Evolutionary conservation across 257 asterid species (phyloP), one percentile per base, ranked within the genome.

Genomic region (Catharanthus roseus): DNA sequence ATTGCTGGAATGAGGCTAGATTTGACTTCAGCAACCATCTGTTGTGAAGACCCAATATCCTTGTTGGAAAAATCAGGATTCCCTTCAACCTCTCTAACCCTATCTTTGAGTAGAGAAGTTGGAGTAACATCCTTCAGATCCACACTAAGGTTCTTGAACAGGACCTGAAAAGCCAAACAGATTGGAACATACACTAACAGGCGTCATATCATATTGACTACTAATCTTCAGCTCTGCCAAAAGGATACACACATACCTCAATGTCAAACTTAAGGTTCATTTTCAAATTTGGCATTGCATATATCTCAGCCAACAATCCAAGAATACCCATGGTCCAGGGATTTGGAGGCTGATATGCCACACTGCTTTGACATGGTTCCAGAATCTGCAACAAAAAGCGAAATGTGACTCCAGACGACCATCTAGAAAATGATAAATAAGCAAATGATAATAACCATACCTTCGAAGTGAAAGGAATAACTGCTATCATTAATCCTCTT

Each of bases 241-340:
- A 62, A 53, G 24, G 6, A 70, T 44, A 67, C 68, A 65, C 66
- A 34, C 28, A 74, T 82, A 95, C 99, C 99, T 95, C 99, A 51
- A 95, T 95, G 79, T 91, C 98, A 79, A 95, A 95, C 82, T 90
- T 95, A 67, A 95, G 95, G 84, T 95, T 95, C 97, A 95, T 91
- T 80, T 95, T 95, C 77, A 95, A 82, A 81, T 90, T 91, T 63
- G 98, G 98, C 98, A 91, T 89, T 39, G 93, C 95, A 76, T 91
- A 91, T 58, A 95, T 95, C 86, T 95, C 99, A 72, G 90, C 86
- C 67, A 95, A 93, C 78, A 95, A 83, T 74, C 88, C 97, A 79
- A 95, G 97, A 74, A 95, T 86, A 73, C 90, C 99, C 97, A 95
- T 95, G 70, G 99, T 95, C 99, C 99, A 91, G 5, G 99, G 99